These are phyloP conservation scores for Lepidium sativum DNA, from an alignment of 345 rosid species.

Conservation along the genomic window DNA sequence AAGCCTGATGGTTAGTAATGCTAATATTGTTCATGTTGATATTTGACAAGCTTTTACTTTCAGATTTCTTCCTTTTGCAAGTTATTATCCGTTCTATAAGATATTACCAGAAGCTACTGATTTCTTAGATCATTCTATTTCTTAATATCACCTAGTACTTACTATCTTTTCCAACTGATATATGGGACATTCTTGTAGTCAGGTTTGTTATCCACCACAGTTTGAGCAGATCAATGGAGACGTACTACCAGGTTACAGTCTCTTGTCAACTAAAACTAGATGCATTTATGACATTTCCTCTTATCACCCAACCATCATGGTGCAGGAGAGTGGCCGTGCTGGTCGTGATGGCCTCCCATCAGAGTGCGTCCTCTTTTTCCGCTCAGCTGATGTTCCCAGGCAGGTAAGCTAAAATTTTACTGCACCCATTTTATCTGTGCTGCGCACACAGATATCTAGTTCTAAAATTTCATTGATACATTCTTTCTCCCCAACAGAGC, in stretches of 20 bases:
- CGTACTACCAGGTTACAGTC: constrained; percentile 79
- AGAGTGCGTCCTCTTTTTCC: constrained; percentile 75
- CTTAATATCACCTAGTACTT: neutral
- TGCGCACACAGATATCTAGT: neutral
- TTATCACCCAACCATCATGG: constrained; percentile 8
- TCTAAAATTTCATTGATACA: neutral
- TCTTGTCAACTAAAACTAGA: constrained; percentile 3
- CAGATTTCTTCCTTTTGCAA: neutral
- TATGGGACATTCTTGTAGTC: constrained; percentile 46
- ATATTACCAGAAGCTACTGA: neutral
- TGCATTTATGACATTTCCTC: neutral
- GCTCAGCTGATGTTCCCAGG: constrained; percentile 87
- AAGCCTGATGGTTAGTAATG: constrained; percentile 87
- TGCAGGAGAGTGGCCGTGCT: constrained; percentile 96
- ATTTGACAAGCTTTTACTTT: neutral
- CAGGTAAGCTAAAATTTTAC: constrained; percentile 44
- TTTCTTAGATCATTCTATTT: neutral
- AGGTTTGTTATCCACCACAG: constrained; percentile 99
- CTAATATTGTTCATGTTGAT: constrained; percentile 7
- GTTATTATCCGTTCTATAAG: neutral
- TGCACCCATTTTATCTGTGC: neutral
- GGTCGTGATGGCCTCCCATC: constrained; percentile 97
- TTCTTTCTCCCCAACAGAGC: constrained; percentile 48
- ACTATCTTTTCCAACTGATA: constrained; percentile 2
- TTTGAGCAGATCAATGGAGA: constrained; percentile 97